Evolutionary conservation across 2,329 filamentous ascomycete genomes (phyloP), one percentile per base, ranked within the genome.

Genomic region (Coniochaeta hoffmannii): DNA sequence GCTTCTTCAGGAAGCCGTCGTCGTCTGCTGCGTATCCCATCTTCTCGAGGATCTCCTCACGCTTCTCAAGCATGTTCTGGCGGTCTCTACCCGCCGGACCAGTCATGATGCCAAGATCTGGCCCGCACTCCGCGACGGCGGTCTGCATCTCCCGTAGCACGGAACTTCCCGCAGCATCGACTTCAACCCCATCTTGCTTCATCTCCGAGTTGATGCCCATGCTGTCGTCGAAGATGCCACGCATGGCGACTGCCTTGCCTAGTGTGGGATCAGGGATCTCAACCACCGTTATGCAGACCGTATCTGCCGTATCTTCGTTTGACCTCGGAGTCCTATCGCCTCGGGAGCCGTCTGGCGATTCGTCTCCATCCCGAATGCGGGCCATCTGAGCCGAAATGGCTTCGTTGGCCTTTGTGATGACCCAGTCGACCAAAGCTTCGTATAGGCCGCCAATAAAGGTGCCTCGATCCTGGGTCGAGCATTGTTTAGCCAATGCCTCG

Each of bases 161-260:
- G 0, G 93, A 95, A 56, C 86, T 87, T n/a, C 89, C 88, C 1
- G 85, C 85, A 0, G 86, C 64, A 1, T 80, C 73, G 2, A 95
- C 80, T n/a, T 89, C 81, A 1, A 99, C 82, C 10, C 94, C 94
- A 62, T 99, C 94, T 59, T 93, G 87, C 65, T 93, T 96, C 92
- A 99, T 97, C 74, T 99, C 94, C 0, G 88, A 81, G 63, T 97
- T 97, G 73, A 99, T 97, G 53, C 94, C 94, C 19, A 87, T 77
- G n/a, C 78, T 83, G 64, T 97, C 94, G 62, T 99, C 93, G 64
- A 99, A 99, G 34, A 97, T 83, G 14, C 89, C 90, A 36, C 90
- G 88, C 74, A 99, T 84, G 12, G 89, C 85, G n/a, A 95, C 73
- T 0, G 93, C 94, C 71, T 94, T 97, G 57, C 89, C 91, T 0